phyloP scores from a whole-genome alignment of 1,139 yeast genomes.

The Nakaseomyces kungkrabaensis region DNA sequence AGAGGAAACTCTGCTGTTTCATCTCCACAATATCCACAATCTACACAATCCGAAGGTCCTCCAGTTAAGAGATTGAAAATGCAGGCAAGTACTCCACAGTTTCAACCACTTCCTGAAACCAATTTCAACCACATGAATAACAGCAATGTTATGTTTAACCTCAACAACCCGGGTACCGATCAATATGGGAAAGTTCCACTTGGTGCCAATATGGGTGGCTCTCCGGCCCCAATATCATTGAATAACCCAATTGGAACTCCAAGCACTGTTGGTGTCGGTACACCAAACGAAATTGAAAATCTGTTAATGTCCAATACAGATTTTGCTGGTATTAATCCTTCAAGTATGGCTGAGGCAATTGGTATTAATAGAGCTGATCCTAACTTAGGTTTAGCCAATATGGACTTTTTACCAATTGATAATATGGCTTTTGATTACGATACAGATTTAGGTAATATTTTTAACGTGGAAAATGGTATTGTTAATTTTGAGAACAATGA shows the following conservation, averaged over 20 bases:
- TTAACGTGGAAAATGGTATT: background rate
- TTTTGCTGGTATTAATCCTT: constrained; percentile 26
- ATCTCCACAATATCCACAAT: background rate
- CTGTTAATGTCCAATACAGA: constrained; percentile 24
- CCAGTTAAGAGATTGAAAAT: background rate
- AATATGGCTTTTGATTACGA: constrained; percentile 20
- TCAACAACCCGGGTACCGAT: background rate
- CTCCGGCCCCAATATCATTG: background rate
- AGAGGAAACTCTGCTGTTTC: background rate
- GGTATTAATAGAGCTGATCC: constrained; percentile 14
- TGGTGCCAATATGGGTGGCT: background rate
- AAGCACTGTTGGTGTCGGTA: background rate
- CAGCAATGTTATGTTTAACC: background rate
- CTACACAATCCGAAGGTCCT: constrained; percentile 1
- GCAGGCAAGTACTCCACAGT: background rate
- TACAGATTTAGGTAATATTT: constrained; percentile 9
- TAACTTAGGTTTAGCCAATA: constrained; percentile 8
- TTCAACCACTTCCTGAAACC: background rate
- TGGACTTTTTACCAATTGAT: constrained; percentile 22
- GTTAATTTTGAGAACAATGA: background rate
- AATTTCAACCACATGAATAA: background rate
- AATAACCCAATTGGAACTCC: background rate
- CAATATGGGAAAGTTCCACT: background rate
- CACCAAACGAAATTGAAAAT: constrained; percentile 18
- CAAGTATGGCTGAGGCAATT: constrained; percentile 27